Evolutionary conservation across 768 basidiomycete genomes (phyloP), one percentile per base, ranked within the genome.

Genomic region (Suillus subluteus): DNA sequence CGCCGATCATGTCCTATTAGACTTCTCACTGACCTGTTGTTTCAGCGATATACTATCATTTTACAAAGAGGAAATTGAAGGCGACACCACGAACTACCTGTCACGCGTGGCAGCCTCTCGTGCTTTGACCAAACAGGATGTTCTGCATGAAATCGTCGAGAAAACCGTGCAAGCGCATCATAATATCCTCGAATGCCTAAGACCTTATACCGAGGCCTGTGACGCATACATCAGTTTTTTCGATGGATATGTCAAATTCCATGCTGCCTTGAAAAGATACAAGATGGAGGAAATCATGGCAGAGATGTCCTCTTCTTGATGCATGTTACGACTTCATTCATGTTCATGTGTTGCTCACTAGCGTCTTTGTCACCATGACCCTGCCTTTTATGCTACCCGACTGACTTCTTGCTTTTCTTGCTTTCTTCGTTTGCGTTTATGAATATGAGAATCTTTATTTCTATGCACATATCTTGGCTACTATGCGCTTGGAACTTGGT

Each of bases 51-150:
- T 82, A 37, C 68, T 82, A 2, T 82, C 78, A 0, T 82, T 82
- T 63, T 79, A 82, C 65, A 77, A 83, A 65, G 82, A 83, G 73
- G 82, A 82, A 62, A 63, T 73, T 2, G 73, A 63, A 0, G 77
- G 75, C 3, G 82, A 82, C 62, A 65, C 67, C 6, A 73, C 75
- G 43, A 82, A 82, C 65, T 77, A 73, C 35, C 69, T 82, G 41
- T 80, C 82, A 0, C 66, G 73, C 18, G 64, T 77, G 0, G 80
- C 81, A 0, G 66, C 68, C 13, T 71, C 67, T 35, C 65, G 68
- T 3, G 65, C 69, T 3, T 58, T 64, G 8, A 68, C 75, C 5
- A 81, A 80, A 63, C 55, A 74, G 58, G 75, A 77, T 9, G 70
- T 68, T 6, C 71, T 77, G 2, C n/a, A 46, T 1, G 66, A 65